Evolutionary conservation across 2,329 filamentous ascomycete genomes (phyloP).

Genomic region (Lasiodiplodia sp.): DNA sequence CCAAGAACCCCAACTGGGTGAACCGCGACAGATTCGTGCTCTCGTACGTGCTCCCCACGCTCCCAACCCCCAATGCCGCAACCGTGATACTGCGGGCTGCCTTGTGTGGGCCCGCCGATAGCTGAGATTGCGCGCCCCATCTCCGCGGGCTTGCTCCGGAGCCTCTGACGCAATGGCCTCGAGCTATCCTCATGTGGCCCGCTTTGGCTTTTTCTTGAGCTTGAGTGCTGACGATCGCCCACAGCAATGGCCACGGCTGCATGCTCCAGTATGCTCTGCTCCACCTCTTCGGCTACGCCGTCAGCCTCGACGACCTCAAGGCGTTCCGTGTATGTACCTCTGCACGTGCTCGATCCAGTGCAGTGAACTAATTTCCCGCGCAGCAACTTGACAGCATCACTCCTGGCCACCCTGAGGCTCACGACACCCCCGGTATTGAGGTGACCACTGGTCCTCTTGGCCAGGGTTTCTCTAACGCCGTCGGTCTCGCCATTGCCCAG

Average conservation of each 20-base stretch:
- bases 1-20: constrained; percentile 95
- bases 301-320: constrained; percentile 93
- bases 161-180: constrained; percentile 28
- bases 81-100: constrained; percentile 3
- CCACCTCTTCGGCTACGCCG: constrained; percentile 90
- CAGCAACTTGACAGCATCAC: constrained; percentile 78
- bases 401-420: constrained; percentile 93
- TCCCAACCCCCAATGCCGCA: not conserved
- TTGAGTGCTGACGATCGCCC: not conserved
- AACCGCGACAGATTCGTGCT: constrained; percentile 99
- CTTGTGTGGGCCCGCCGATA: not conserved
- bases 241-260: constrained; percentile 96
- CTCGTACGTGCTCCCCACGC: constrained; percentile 74
- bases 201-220: constrained; percentile 3
- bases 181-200: constrained; percentile 7
- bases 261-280: constrained; percentile 99
- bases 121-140: constrained; percentile 12
- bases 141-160: constrained; percentile 9
- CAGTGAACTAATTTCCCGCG: constrained; percentile 5
- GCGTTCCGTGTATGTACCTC: constrained; percentile 81
- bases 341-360: constrained; percentile 9
- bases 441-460: constrained; percentile 98
- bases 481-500: constrained; percentile 97
- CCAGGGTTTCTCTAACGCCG: constrained; percentile 96
- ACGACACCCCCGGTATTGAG: constrained; percentile 96